Conservation (phyloP, 192 early-diverging fungal species). For the Irineochytrium annulatum region DNA sequence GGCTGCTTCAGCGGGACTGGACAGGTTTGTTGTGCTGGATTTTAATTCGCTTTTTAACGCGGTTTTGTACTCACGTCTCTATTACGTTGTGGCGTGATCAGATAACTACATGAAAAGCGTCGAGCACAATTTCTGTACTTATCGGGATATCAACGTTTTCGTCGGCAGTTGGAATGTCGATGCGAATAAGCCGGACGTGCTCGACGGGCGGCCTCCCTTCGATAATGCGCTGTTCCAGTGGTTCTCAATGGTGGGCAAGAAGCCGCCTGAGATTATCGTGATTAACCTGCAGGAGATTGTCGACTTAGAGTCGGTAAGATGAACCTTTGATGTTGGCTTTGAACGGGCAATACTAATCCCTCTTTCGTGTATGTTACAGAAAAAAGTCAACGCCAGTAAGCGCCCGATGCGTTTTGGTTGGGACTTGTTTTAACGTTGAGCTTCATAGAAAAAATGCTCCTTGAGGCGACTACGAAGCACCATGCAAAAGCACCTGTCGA, state of each 20-base stretch:
- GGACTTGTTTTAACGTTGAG: constrained; percentile 7
- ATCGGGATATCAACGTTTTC: constrained; percentile 64
- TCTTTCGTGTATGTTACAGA: no score
- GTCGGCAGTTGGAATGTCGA: constrained; percentile 94
- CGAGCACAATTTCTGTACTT: constrained; percentile 58
- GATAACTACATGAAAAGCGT: constrained; percentile 58
- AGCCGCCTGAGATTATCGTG: constrained; percentile 72
- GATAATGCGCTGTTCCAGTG: constrained; percentile 7
- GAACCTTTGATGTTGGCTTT: no score
- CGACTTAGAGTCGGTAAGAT: constrained; percentile 66
- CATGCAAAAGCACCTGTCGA: constrained; percentile 14
- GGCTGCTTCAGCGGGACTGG: constrained; percentile 64
- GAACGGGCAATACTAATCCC: no score
- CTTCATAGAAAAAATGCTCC: constrained; percentile 29
- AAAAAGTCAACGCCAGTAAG: constrained; percentile 45
- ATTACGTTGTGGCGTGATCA: constrained; percentile 14
- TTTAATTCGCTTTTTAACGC: background rate
- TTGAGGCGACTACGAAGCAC: constrained; percentile 1
- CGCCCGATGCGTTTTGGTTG: constrained; percentile 17
- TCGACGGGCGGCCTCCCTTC: constrained; percentile 45
- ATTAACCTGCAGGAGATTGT: constrained; percentile 86
- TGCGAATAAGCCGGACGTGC: constrained; percentile 75
- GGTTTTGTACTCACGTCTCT: constrained; percentile 3
- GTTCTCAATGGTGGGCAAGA: constrained; percentile 34
- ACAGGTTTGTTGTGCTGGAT: constrained; percentile 46